Evolutionary conservation across 352 stramenopile species (phyloP).

Genomic region (Phytophthora citricola): DNA sequence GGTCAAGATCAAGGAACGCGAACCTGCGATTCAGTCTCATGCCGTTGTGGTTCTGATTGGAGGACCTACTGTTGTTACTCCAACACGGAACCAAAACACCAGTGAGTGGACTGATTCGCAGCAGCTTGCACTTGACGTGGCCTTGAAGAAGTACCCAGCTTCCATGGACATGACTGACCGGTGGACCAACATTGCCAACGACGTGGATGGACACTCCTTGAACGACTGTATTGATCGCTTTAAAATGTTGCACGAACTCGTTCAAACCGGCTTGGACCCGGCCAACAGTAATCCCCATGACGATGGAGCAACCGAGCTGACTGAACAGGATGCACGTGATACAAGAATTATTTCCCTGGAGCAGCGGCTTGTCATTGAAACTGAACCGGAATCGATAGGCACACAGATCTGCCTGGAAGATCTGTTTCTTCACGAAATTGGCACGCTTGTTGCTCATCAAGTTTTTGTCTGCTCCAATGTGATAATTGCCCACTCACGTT

Average conservation of each 20-base stretch:
- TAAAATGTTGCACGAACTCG: conserved; percentile 57
- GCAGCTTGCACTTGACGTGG: conserved; percentile 61
- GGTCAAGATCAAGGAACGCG: neutral
- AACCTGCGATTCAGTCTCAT: neutral
- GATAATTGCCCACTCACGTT: conserved; percentile 70
- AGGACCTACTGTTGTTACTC: neutral
- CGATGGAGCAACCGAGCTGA: neutral
- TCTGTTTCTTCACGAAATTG: conserved; percentile 75
- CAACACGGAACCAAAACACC: conserved; percentile 9
- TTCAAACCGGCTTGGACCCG: conserved; percentile 33
- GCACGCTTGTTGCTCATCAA: conserved; percentile 64
- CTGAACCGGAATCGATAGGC: conserved; percentile 52
- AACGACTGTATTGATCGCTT: conserved; percentile 84
- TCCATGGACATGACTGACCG: conserved; percentile 71
- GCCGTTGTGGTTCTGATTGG: conserved; percentile 29
- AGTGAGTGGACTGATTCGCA: conserved; percentile 62
- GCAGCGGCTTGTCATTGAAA: conserved; percentile 52
- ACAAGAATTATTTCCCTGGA: conserved; percentile 51
- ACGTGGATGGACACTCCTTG: conserved; percentile 60
- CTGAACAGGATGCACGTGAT: conserved; percentile 24
- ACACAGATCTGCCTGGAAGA: conserved; percentile 60
- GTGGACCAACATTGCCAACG: conserved; percentile 67
- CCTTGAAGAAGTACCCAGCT: conserved; percentile 65
- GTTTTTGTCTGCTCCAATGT: conserved; percentile 70
- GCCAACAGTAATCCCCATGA: neutral